A percentile compares a stretch with the other conserved stretches of the same genome.
These are phyloP conservation scores for Penicillium sp. DNA, from an alignment of 2,329 filamentous ascomycete species.

Conservation along the genomic window DNA sequence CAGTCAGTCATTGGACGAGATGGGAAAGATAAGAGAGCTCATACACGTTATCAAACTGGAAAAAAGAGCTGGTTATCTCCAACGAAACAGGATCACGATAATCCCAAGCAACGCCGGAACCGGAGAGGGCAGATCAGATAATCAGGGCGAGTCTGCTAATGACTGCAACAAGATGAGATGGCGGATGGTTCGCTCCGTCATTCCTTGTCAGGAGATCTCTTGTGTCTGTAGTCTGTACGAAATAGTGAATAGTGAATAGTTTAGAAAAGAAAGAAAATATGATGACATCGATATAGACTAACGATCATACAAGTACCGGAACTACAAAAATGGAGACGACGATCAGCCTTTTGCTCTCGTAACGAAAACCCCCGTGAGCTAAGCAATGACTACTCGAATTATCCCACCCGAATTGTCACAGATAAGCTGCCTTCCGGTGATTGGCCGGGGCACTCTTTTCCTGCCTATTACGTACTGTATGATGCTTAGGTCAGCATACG, in stretches of 20 bases:
- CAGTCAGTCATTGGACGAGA: conserved; percentile 15
- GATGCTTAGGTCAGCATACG: conserved; percentile 10
- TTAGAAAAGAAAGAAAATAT: conserved; percentile 2
- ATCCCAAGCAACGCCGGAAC: conserved; percentile 1
- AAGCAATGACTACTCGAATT: conserved; percentile 16
- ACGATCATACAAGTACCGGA: neutral
- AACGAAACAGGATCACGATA: conserved; percentile 1
- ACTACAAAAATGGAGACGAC: conserved; percentile 1
- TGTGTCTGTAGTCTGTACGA: too few relatives aligned
- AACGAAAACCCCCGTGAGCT: conserved; percentile 16
- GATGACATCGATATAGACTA: conserved; percentile 24
- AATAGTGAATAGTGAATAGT: neutral
- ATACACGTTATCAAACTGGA: conserved; percentile 8
- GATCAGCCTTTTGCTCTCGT: conserved; percentile 28
- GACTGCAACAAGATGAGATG: conserved; percentile 34
- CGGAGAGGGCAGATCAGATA: conserved; percentile 12
- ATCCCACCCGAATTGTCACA: conserved; percentile 24
- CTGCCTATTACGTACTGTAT: conserved; percentile 37
- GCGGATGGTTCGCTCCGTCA: conserved; percentile 33
- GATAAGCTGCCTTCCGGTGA: conserved; percentile 35
- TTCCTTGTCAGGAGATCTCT: conserved; percentile 17
- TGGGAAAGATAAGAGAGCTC: conserved; percentile 20
- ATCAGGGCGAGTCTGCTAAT: conserved; percentile 20
- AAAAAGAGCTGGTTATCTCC: conserved; percentile 15
- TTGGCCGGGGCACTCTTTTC: conserved; percentile 27